Evolutionary conservation across 164 flowering plant species (phyloP), one percentile per base, ranked within the genome.

Genomic region (Saururus chinensis): DNA sequence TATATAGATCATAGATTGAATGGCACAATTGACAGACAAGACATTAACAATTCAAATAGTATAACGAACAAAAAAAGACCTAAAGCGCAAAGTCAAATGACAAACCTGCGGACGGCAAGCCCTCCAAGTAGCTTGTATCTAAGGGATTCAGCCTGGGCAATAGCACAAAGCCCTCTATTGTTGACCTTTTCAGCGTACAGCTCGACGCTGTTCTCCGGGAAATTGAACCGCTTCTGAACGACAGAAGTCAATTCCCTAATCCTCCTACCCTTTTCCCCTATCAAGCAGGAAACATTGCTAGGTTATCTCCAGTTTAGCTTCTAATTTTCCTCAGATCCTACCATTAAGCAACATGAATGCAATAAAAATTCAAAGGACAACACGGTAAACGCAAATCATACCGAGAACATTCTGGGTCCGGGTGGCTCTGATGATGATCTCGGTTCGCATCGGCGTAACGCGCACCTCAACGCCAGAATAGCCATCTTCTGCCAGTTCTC

Each of bases 101-200:
- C 26, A 54, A 64, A 81, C 88, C 85, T 77, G 45, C 87, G 61
- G 37, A 85, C 91, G 59, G 91, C 91, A 59, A 85, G 86, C 1
- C 91, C 88, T 45, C 88, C 88, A 12, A 85, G 86, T 40, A 85
- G 83, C 80, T 83, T 81, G 82, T 85, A 83, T 0, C 88, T 82
- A 19, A 85, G 81, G 30, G 88, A 81, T 73, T 85, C 88, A 0
- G 86, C 84, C 71, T 83, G 87, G 25, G 86, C 90, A 74, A 85
- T 78, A 49, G 85, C 90, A 40, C 87, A 83, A 35, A 81, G 82
- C 0, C 85, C 90, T 59, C 87, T 76, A 68, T 78, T 82, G 69
- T 77, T 81, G 22, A 85, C 85, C 63, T 80, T 83, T 77, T 81
- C 85, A 22, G 87, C 89, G 57, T 80, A 84, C 24, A 80, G 69